Evolutionary conservation across 306 rosid genomes (phyloP).

Genomic region (Citrullus mucosospermus): DNA sequence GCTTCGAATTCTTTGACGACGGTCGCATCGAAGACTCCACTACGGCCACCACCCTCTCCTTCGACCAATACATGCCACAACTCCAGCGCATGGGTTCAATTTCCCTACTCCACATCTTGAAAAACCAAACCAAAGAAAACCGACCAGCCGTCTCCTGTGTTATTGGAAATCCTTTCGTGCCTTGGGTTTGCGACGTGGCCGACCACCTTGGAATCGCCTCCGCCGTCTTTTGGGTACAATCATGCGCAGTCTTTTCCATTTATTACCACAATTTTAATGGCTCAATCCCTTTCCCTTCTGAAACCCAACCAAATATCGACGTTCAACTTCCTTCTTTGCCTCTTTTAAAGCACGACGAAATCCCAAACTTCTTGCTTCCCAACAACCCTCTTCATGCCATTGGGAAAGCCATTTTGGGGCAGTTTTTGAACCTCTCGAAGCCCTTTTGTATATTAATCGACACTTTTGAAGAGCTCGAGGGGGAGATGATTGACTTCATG

Average conservation of each 20-base stretch:
- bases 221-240: slow-evolving; percentile 53
- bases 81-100: slow-evolving; percentile 24
- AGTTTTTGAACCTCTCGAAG: slow-evolving; percentile 15
- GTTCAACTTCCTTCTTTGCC: slow-evolving; percentile 21
- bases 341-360: slow-evolving; percentile 15
- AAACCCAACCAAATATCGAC: slow-evolving; percentile 8
- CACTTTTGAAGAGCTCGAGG: slow-evolving; percentile 24
- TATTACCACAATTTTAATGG: slow-evolving; percentile 12
- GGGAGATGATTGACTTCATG: slow-evolving; percentile 1
- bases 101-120: slow-evolving; percentile 3
- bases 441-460: slow-evolving; percentile 22
- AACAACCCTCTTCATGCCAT: background rate
- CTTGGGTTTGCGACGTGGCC: slow-evolving; percentile 39
- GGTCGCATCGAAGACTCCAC: slow-evolving; percentile 4
- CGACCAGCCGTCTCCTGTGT: slow-evolving; percentile 22
- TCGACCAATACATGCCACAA: slow-evolving; percentile 12
- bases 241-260: slow-evolving; percentile 29
- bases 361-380: slow-evolving; percentile 21
- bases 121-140: background rate
- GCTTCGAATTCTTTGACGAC: slow-evolving; percentile 42
- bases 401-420: slow-evolving; percentile 10
- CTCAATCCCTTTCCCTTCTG: slow-evolving; percentile 15
- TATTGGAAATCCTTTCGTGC: slow-evolving; percentile 38
- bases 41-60: background rate
- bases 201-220: slow-evolving; percentile 26